phyloP scores from a whole-genome alignment of 2,329 filamentous ascomycete species.

The Diaporthe ampelina region DNA sequence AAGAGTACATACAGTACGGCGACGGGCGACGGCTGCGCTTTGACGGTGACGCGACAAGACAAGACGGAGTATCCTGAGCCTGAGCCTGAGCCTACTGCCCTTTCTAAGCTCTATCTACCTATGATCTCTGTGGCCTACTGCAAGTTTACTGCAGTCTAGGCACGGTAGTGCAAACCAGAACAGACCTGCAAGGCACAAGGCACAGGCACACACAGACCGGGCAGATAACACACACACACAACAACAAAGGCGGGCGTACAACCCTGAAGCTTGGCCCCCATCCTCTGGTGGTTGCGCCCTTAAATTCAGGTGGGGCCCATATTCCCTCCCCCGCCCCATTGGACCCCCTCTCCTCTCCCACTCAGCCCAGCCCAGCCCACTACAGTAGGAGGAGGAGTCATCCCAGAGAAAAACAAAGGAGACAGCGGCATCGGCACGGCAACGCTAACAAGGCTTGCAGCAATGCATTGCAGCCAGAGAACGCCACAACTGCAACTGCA shows the following conservation, averaged over 20 bases:
- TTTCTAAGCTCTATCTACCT: neutral
- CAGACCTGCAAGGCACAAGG: conserved; percentile 18
- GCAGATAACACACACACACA: neutral
- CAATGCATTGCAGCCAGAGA: neutral
- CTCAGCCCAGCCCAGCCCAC: neutral
- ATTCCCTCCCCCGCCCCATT: conserved; percentile 10
- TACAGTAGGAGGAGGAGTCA: neutral
- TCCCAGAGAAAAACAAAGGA: conserved; percentile 15
- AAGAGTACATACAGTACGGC: no score
- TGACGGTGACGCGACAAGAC: conserved; percentile 30
- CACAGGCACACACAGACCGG: neutral
- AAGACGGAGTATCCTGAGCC: neutral
- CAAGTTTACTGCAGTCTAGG: neutral
- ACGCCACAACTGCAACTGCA: neutral
- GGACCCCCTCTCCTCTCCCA: conserved; percentile 6
- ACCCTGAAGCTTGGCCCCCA: conserved; percentile 23
- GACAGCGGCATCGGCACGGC: conserved; percentile 27
- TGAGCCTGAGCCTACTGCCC: neutral
- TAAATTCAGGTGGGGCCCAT: conserved; percentile 18
- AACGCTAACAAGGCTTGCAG: conserved; percentile 5
- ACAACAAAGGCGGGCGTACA: neutral
- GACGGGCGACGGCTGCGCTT: conserved; percentile 1
- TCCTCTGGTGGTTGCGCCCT: neutral
- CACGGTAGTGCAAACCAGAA: conserved; percentile 8
- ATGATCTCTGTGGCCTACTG: neutral